phyloP scores from a whole-genome alignment of 352 stramenopile genomes.

The Aphanomyces cochlioides region DNA sequence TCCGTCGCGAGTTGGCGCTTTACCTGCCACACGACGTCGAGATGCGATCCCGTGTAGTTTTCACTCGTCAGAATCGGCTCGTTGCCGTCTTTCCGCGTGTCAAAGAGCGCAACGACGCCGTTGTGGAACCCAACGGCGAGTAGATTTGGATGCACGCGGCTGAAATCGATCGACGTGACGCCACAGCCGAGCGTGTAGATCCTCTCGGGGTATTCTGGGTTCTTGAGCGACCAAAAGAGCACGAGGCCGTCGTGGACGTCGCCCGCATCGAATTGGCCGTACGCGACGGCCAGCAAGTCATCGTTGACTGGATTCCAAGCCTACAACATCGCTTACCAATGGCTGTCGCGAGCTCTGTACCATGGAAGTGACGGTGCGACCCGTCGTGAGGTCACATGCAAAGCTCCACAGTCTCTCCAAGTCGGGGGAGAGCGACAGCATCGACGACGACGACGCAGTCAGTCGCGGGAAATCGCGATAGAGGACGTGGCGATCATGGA shows the following conservation, averaged over 20 bases:
- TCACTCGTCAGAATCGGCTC: constrained; percentile 17
- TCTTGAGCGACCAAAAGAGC: constrained; percentile 92
- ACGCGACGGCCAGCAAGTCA: constrained; percentile 89
- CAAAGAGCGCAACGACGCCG: constrained; percentile 88
- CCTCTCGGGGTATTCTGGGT: constrained; percentile 89
- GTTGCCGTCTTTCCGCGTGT: constrained; percentile 72
- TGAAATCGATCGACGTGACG: constrained; percentile 89
- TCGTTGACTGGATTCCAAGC: constrained; percentile 85
- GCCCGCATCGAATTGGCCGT: constrained; percentile 42
- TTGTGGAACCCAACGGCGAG: constrained; percentile 87
- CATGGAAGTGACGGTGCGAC: constrained; percentile 64
- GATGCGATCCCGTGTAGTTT: constrained; percentile 57
- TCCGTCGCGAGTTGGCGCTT: background rate
- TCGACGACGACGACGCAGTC: background rate
- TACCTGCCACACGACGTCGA: constrained; percentile 87
- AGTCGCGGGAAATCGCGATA: constrained; percentile 77
- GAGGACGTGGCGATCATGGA: constrained; percentile 73
- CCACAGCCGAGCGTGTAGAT: constrained; percentile 71
- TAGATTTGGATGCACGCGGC: constrained; percentile 76
- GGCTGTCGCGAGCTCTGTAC: background rate
- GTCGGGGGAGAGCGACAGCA: constrained; percentile 18
- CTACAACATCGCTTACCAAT: background rate
- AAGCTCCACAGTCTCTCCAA: constrained; percentile 81
- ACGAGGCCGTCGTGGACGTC: constrained; percentile 49
- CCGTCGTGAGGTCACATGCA: constrained; percentile 53